Evolutionary conservation across 1,284 basidiomycete genomes (phyloP), one percentile per base, ranked within the genome.

Genomic region (Lignosus rhinocerotis): DNA sequence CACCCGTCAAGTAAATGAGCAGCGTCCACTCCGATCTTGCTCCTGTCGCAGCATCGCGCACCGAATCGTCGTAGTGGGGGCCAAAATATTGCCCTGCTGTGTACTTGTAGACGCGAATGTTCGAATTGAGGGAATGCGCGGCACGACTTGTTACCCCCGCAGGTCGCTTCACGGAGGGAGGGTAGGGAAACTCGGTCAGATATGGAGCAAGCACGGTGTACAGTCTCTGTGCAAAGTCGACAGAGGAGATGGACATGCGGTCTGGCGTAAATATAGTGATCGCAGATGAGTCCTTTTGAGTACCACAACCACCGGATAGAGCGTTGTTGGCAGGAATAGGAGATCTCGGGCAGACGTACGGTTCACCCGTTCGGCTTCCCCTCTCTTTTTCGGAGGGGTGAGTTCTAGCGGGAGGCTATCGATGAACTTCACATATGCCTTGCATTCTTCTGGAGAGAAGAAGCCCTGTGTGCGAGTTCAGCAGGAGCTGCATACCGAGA

Each of bases 21-120:
- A 94, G 71, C 0, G 92, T 94, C 92, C 92, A 94, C 70, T 90
- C 87, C 49, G 87, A 86, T 66, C 81, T 80, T 8, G 79, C 75
- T 5, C 85, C 85, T 10, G 83, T 86, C 53, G 75, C 65, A 2
- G 77, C 56, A 66, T 88, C 86, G 14, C 75, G 75, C 32, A 88
- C 82, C 17, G 83, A 82, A 65, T 91, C 90, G 65, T 92, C 90
- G 65, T 91, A 92, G 70, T 92, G 90, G 14, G 84, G 81, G 30
- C 87, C 85, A 71, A 92, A 90, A 70, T 87, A 79, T 66, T 90
- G 87, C 0, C 75, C 77, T 6, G 82, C 75, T 0, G 78, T 78
- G 65, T 89, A 90, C 66, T 88, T 88, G 72, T 90, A 92, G 58
- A 88, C 69, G 31, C 87, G 76, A 47, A 90, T 89, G 66, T 89